These are phyloP conservation scores for Phaseolus coccineus DNA, from an alignment of 331 rosid genomes.

Conservation along the genomic window DNA sequence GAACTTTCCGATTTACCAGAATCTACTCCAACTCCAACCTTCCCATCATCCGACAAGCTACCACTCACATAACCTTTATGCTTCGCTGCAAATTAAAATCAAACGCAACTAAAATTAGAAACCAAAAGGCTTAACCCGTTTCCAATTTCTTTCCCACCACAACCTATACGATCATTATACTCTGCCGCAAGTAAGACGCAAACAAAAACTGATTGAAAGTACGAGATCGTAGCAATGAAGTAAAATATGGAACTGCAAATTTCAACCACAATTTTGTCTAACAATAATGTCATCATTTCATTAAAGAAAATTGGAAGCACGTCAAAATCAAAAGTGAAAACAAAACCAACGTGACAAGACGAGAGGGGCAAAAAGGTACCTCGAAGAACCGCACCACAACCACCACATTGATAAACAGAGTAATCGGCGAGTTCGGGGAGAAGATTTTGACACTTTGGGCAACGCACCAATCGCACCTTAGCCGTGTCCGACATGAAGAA, in stretches of 20 bases:
- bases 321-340: neutral
- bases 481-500: slow-evolving; percentile 68
- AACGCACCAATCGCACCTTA: slow-evolving; percentile 77
- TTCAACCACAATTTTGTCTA: neutral
- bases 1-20: slow-evolving; percentile 60
- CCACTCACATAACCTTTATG: slow-evolving; percentile 68
- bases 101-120: slow-evolving; percentile 44
- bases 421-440: slow-evolving; percentile 90
- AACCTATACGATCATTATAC: neutral
- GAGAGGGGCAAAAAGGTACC: slow-evolving; percentile 50
- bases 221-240: neutral
- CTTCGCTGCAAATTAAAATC: slow-evolving; percentile 70
- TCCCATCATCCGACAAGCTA: slow-evolving; percentile 69
- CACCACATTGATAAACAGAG: slow-evolving; percentile 94
- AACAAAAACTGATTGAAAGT: neutral
- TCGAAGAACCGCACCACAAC: slow-evolving; percentile 93
- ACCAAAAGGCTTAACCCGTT: slow-evolving; percentile 23
- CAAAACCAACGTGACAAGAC: neutral
- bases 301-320: neutral
- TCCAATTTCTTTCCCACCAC: neutral
- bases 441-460: slow-evolving; percentile 95
- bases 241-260: neutral
- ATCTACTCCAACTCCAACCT: slow-evolving; percentile 54
- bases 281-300: neutral
- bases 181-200: neutral